Percentiles rank a stretch among this genome's conserved stretches.
These are phyloP conservation scores for Prunella vulgaris DNA, from an alignment of 257 asterid species.

Conservation along the genomic window DNA sequence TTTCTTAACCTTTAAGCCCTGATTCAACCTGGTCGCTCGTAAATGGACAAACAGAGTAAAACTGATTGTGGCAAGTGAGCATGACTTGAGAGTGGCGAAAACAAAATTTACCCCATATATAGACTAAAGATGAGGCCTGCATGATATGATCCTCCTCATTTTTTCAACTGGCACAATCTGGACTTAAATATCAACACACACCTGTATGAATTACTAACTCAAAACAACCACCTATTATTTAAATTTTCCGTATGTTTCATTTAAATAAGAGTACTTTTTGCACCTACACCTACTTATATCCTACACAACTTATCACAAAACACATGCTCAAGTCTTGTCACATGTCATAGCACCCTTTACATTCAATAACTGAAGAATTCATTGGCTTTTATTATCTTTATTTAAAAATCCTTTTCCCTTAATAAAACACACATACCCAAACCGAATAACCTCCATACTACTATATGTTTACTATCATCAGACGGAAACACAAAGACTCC, in stretches of 20 bases:
- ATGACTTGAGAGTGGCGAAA: background rate
- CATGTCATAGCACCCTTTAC: background rate
- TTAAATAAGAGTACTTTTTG: background rate
- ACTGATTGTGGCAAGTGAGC: background rate
- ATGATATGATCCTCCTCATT: background rate
- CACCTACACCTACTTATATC: background rate
- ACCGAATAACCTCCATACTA: too few species aligned
- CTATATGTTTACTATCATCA: conserved; percentile 6
- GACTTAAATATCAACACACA: background rate
- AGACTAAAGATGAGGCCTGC: background rate
- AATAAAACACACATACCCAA: background rate
- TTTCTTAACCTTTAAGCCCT: background rate
- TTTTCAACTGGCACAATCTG: background rate
- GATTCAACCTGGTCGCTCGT: background rate
- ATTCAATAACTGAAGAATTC: conserved; percentile 5
- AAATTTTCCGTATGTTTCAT: background rate
- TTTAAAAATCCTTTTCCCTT: background rate
- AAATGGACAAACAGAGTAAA: background rate
- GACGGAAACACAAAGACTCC: too few species aligned
- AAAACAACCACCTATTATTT: background rate
- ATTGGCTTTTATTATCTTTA: conserved; percentile 7
- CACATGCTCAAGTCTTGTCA: background rate
- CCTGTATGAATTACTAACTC: background rate
- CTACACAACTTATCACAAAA: background rate
- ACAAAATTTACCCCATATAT: background rate